Evolutionary conservation across 1,284 basidiomycete genomes (phyloP), one percentile per base, ranked within the genome.

Genomic region (Rhodotorula sp.): DNA sequence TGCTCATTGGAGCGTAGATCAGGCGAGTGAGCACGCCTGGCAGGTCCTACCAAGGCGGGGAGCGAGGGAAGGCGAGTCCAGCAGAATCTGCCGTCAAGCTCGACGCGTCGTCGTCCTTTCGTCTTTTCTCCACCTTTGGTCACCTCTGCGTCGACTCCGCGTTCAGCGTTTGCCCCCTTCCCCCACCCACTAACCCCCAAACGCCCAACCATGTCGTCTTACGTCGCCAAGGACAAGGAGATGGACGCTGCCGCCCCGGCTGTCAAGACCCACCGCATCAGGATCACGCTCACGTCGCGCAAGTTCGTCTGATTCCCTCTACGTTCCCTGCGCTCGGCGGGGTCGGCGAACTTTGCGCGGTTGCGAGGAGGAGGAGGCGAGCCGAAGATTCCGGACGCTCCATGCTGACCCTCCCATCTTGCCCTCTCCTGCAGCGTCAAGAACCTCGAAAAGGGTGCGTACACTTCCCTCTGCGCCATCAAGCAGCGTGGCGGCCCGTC

Each of bases 241-340:
- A 93, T 93, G 86, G 93, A 96, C 79, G 92, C 93, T 80, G 89
- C 92, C 71, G 93, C 91, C 79, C 88, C 89, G 79, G 86, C 88
- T 78, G 89, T 91, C 82, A 96, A 98, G 86, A 89, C 94, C 83
- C 97, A 99, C 90, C 97, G 97, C 88, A 99, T 99, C 85, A 88
- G 97, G 79, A 99, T 99, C 87, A 99, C 97, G 79, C 87, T 99
- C 82, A 98, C 97, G 77, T 93, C 91, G 84, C 91, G 92, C 85
- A 98, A 98, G 34, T 34, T 34, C 34, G 34, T 34, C 34, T 5
- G 34, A 34, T 2, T 34, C 34, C 34, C 34, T 34, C 34, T 34
- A 34, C 34, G 34, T 2, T 34, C 34, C 34, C 34, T 34, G 34
- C 34, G 34, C 34, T 34, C 34, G 34, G 34, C 34, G 34, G 34